Evolutionary conservation across 208 protist genomes (phyloP).

Genomic region (Wallacemonas sp.): DNA sequence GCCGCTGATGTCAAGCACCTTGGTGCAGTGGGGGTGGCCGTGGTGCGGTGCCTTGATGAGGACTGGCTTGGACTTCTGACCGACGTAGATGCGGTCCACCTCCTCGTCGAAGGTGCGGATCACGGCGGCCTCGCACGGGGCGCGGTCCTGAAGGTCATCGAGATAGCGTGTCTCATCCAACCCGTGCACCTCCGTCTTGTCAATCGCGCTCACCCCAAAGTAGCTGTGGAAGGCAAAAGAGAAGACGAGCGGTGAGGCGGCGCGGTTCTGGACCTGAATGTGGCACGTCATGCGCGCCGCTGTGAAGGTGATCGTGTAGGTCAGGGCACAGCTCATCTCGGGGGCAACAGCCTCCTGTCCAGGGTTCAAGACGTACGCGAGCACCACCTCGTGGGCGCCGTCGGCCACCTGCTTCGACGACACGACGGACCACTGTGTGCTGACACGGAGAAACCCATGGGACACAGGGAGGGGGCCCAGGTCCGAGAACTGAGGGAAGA

Average conservation of each 20-base stretch:
- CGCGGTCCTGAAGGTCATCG: slow-evolving; percentile 39
- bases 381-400: slow-evolving; percentile 14
- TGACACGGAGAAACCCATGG: slow-evolving; percentile 56
- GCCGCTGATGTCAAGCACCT: slow-evolving; percentile 27
- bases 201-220: slow-evolving; percentile 43
- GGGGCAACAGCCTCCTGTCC: slow-evolving; percentile 13
- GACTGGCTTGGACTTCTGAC: slow-evolving; percentile 27
- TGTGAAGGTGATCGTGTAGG: slow-evolving; percentile 54
- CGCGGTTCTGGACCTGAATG: slow-evolving; percentile 39
- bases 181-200: slow-evolving; percentile 38
- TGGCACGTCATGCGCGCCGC: slow-evolving; percentile 27
- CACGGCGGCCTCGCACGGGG: slow-evolving; percentile 3
- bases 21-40: slow-evolving; percentile 1
- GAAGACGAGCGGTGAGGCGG: slow-evolving; percentile 31
- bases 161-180: slow-evolving; percentile 43
- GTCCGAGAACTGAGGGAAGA: slow-evolving; percentile 67
- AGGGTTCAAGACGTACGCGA: slow-evolving; percentile 17
- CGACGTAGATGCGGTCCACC: slow-evolving; percentile 56
- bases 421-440: slow-evolving; percentile 18
- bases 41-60: slow-evolving; percentile 1
- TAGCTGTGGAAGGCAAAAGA: slow-evolving; percentile 69
- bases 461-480: slow-evolving; percentile 36
- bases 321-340: slow-evolving; percentile 16
- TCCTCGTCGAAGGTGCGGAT: slow-evolving; percentile 26
- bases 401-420: background rate